Percentiles rank a stretch among this genome's conserved stretches.
Conservation (phyloP, 345 rosid genomes). For the Brassica nigra region DNA sequence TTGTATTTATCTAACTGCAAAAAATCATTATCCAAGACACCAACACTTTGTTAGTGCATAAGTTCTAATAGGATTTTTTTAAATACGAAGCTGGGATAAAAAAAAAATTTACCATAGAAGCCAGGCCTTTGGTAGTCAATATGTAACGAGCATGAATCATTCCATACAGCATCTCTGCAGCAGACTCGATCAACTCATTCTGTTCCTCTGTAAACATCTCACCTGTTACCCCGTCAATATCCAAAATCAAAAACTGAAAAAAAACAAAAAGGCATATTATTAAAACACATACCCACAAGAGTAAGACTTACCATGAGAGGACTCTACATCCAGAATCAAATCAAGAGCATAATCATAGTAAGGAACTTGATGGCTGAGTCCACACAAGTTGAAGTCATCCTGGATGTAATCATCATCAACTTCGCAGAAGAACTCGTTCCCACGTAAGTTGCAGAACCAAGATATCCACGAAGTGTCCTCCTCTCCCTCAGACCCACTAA, state of each 20-base stretch:
- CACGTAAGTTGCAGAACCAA: constrained; percentile 93
- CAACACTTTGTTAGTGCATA: background rate
- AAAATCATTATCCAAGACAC: background rate
- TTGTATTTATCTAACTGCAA: constrained; percentile 52
- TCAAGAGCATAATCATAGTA: constrained; percentile 96
- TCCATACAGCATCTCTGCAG: constrained; percentile 99
- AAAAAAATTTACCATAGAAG: constrained; percentile 72
- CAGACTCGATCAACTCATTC: constrained; percentile 90
- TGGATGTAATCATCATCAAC: constrained; percentile 98
- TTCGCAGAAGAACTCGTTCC: constrained; percentile 96
- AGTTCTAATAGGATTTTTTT: background rate
- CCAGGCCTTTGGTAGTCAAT: constrained; percentile 92
- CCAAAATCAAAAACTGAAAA: constrained; percentile 30
- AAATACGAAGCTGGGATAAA: background rate
- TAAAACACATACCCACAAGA: background rate
- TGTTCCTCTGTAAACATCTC: constrained; percentile 96
- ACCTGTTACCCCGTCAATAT: constrained; percentile 50
- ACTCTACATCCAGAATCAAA: constrained; percentile 91
- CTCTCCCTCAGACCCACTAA: constrained; percentile 86
- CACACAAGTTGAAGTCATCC: constrained; percentile 95
- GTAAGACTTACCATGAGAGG: constrained; percentile 72
- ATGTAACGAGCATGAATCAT: constrained; percentile 89
- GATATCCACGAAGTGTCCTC: constrained; percentile 96
- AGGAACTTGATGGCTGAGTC: constrained; percentile 94
- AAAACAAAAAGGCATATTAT: background rate